Evolutionary conservation across 768 basidiomycete genomes (phyloP), one percentile per base, ranked within the genome.

Genomic region (Collybiopsis luxurians): DNA sequence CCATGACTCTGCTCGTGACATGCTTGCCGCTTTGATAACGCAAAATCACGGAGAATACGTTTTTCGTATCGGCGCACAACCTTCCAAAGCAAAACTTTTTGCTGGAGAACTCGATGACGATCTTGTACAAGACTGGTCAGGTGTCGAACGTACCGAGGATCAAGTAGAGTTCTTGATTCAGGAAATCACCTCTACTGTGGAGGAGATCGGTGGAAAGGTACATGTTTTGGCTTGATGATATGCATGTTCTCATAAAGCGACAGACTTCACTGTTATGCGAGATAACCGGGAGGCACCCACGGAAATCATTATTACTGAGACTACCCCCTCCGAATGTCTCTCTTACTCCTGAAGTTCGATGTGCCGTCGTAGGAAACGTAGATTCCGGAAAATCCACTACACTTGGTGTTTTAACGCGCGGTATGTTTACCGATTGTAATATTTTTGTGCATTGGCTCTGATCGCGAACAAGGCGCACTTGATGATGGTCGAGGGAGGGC

Each of bases 341-440:
- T 21, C 71, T 84, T 38, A 90, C 87, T n/a, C 88, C 91, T 6
- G 96, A 99, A 72, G 93, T 97, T 1, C 83, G 97, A 30, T 93
- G 95, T 63, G 95, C 96, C 0, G 95, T 97, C 2, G 92, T 98
- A 4, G 97, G 97, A 3, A 98, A 97, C 66, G 92, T 95, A 27
- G 89, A 92, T 66, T 90, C 91, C 54, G 96, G 96, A 0, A 98
- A 98, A 70, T 93, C 90, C 2, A 96, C 95, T 17, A 96, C 92
- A 11, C 76, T 97, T 17, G 95, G 95, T 47, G 97, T 98, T 7
- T 75, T 99, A 11, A 98, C 96, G n/a, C 80, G 95, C 69, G 96
- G 95, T 80, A 76, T 62, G 63, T 34, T 13, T 61, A 21, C 13
- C 49, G 66, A 63, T 31, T 61, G 61, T 10, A 55, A 65, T 42